Evolutionary conservation across 192 early-diverging fungal genomes (phyloP), one percentile per base, ranked within the genome.

Genomic region (Allomyces macrogynus): DNA sequence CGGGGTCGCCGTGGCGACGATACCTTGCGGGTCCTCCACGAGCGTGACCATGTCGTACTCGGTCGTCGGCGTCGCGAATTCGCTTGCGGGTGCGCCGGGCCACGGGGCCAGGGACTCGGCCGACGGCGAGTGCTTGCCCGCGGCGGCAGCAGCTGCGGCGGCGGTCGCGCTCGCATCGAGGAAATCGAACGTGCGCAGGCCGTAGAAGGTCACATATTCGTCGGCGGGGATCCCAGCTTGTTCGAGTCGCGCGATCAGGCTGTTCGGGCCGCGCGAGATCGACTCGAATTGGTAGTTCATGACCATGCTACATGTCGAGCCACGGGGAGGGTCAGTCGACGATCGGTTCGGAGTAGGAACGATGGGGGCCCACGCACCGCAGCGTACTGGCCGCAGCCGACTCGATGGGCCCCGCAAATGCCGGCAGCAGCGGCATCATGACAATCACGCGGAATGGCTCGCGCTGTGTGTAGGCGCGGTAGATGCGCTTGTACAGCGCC

Each of bases 281-380:
- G 83, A 79, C 64, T 81, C 73, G 69, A 87, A 90, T 68, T 90
- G 88, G 76, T 80, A 90, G 66, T 86, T 81, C 87, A 90, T 84
- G 0, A 88, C 87, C 43, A 84, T 81, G 60, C 40, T 10, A 64
- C 23, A n/a, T n/a, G n/a, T n/a, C n/a, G n/a, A n/a, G n/a, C n/a
- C n/a, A n/a, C n/a, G n/a, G n/a, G n/a, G n/a, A n/a, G 25, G 61
- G 61, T 22, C 25, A 64, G 57, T 8, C 10, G 25, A 64, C 32
- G 32, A 7, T 7, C 32, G 0, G 32, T 0, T 0, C 3, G 8
- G 7, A 40, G 32, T 8, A 8, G 32, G 7, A 40, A 7, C n/a
- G n/a, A n/a, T n/a, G 32, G 32, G 0, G 8, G 8, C 0, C n/a
- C n/a, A 7, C 26, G 26, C 69, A 70, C 75, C 87, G 78, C 25